Evolutionary conservation across 2,329 filamentous ascomycete genomes (phyloP).

Genomic region (Sporothrix dimorphospora): DNA sequence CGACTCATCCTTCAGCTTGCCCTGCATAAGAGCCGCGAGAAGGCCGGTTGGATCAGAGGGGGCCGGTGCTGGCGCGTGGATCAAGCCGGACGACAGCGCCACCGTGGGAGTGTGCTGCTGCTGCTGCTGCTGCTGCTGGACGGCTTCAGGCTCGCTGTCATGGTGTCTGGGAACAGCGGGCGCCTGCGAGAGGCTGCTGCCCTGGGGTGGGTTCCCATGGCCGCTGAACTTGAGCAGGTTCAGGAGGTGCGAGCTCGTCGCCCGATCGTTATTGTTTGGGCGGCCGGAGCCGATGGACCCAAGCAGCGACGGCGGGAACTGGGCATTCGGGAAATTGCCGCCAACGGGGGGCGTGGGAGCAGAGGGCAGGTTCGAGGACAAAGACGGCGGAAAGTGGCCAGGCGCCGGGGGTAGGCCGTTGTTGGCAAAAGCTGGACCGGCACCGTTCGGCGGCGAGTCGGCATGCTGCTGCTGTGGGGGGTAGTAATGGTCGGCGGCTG

Average conservation of each 20-base stretch:
- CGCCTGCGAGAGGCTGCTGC: constrained; percentile 18
- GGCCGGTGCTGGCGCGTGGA: constrained; percentile 61
- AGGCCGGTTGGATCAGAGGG: constrained; percentile 60
- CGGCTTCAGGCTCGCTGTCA: constrained; percentile 35
- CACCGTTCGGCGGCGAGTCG: constrained; percentile 37
- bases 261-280: constrained; percentile 35
- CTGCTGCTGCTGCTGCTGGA: background rate
- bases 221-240: constrained; percentile 65
- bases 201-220: constrained; percentile 36
- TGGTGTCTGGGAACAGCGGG: constrained; percentile 23
- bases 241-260: constrained; percentile 48
- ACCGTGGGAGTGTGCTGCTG: constrained; percentile 34
- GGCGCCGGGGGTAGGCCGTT: constrained; percentile 34
- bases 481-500: constrained; percentile 38
- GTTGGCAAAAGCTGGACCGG: constrained; percentile 28
- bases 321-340: constrained; percentile 45
- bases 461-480: constrained; percentile 34
- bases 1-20: constrained; percentile 51
- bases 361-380: constrained; percentile 42
- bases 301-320: constrained; percentile 47
- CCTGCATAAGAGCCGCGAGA: constrained; percentile 64
- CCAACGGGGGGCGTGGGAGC: constrained; percentile 51
- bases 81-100: constrained; percentile 42
- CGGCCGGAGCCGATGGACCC: constrained; percentile 55
- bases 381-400: constrained; percentile 33